These are phyloP conservation scores for Suillus placidus DNA, from an alignment of 768 basidiomycete species.

Conservation along the genomic window DNA sequence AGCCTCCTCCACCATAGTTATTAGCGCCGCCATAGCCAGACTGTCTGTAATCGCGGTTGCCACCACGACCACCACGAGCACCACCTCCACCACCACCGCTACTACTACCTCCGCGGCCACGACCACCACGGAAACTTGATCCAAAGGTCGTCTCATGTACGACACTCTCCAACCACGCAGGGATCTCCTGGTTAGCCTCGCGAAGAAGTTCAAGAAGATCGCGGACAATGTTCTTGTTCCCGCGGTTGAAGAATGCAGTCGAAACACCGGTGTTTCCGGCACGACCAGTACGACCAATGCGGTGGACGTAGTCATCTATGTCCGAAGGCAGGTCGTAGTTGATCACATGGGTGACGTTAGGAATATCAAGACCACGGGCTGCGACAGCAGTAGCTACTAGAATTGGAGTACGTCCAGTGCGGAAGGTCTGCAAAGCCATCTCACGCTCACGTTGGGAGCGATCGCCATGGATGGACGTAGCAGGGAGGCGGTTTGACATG, in stretches of 20 bases:
- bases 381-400: slow-evolving; percentile 98
- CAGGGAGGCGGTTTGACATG: slow-evolving; percentile 76
- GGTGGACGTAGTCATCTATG: slow-evolving; percentile 99
- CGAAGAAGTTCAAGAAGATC: slow-evolving; percentile 92
- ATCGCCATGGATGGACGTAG: slow-evolving; percentile 98
- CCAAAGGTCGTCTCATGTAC: slow-evolving; percentile 81
- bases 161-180: slow-evolving; percentile 86
- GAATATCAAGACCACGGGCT: slow-evolving; percentile 98
- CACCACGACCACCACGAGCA: slow-evolving; percentile 42
- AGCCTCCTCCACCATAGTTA: slow-evolving; percentile 35
- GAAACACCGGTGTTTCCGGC: slow-evolving; percentile 96
- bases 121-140: slow-evolving; percentile 50
- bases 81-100: slow-evolving; percentile 46
- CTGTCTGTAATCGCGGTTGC: slow-evolving; percentile 39
- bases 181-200: slow-evolving; percentile 96
- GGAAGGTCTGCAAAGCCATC: slow-evolving; percentile 93
- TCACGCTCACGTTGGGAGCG: slow-evolving; percentile 98
- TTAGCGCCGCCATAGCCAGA: slow-evolving; percentile 39
- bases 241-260: slow-evolving; percentile 95
- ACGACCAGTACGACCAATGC: slow-evolving; percentile 97
- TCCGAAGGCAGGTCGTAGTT: slow-evolving; percentile 98
- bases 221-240: slow-evolving; percentile 89
- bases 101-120: slow-evolving; percentile 60
- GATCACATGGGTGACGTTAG: slow-evolving; percentile 98
- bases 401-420: slow-evolving; percentile 91